A percentile compares a stretch with the other conserved stretches of the same genome.
Conservation (phyloP, 768 basidiomycete genomes). For the Mycena filopes region DNA sequence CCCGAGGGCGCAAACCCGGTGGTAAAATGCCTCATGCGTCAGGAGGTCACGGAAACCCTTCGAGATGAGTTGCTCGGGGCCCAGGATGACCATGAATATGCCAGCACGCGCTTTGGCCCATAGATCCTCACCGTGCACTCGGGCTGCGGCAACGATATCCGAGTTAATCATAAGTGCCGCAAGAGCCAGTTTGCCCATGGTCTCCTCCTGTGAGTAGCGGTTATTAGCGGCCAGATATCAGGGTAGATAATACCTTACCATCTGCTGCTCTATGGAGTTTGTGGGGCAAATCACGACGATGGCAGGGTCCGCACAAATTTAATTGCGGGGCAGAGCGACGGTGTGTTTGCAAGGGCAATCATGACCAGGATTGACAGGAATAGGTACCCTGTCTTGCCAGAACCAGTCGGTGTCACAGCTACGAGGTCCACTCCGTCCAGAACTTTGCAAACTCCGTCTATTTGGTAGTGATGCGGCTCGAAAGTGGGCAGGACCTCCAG, state of each 20-base stretch:
- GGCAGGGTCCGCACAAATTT: neutral
- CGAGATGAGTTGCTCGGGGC: conserved; percentile 15
- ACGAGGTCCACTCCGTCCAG: neutral
- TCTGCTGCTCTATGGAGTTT: neutral
- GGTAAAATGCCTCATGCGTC: neutral
- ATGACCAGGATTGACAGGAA: neutral
- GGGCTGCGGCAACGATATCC: conserved; percentile 26
- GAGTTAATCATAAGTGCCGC: conserved; percentile 35
- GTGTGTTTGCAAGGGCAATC: neutral
- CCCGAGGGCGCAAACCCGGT: neutral
- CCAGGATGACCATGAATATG: conserved; percentile 5
- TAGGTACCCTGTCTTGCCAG: neutral
- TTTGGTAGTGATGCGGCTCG: neutral
- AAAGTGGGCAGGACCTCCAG: neutral
- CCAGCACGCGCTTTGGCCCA: neutral
- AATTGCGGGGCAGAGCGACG: neutral
- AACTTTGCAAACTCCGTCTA: neutral
- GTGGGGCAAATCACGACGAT: neutral
- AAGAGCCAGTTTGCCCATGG: conserved; percentile 29
- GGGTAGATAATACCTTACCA: neutral
- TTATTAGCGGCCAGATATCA: no score
- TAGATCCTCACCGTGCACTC: neutral
- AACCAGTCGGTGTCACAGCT: neutral
- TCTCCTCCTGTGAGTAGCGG: neutral
- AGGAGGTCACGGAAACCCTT: neutral